Conservation (phyloP, 2,329 filamentous ascomycete species). For the Nemania serpens region DNA sequence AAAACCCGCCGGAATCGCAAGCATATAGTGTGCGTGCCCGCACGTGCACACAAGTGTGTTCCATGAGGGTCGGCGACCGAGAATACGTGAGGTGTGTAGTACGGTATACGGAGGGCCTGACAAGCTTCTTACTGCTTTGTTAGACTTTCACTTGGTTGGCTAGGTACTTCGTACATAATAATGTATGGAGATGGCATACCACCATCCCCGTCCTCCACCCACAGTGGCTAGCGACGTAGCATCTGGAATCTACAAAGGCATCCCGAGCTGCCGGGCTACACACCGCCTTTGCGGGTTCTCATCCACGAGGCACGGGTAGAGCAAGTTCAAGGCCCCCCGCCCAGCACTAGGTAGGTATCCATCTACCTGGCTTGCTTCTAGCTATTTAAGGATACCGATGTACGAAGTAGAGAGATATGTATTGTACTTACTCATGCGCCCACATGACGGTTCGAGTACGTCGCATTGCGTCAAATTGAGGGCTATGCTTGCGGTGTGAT, state of each 20-base stretch:
- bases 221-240: constrained; percentile 17
- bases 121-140: not conserved
- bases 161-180: too few species aligned
- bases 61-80: constrained; percentile 5
- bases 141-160: not conserved
- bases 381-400: not conserved
- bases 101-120: too few species aligned
- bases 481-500: not conserved
- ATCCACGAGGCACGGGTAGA: constrained; percentile 16
- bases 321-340: constrained; percentile 3
- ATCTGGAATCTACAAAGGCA: constrained; percentile 10
- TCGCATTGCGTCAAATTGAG: constrained; percentile 14
- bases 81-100: too few species aligned
- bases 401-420: not conserved
- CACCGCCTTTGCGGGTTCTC: constrained; percentile 24
- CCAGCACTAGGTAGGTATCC: not conserved
- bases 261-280: constrained; percentile 15
- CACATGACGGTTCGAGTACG: constrained; percentile 1
- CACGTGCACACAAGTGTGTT: constrained; percentile 1
- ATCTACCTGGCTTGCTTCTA: constrained; percentile 2
- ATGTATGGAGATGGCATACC: not conserved
- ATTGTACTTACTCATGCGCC: constrained; percentile 3
- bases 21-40: not conserved
- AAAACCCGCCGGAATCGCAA: not conserved
- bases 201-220: not conserved